These are phyloP conservation scores for Fimicolochytrium jonesii DNA, from an alignment of 192 early-diverging fungal species.

Conservation along the genomic window DNA sequence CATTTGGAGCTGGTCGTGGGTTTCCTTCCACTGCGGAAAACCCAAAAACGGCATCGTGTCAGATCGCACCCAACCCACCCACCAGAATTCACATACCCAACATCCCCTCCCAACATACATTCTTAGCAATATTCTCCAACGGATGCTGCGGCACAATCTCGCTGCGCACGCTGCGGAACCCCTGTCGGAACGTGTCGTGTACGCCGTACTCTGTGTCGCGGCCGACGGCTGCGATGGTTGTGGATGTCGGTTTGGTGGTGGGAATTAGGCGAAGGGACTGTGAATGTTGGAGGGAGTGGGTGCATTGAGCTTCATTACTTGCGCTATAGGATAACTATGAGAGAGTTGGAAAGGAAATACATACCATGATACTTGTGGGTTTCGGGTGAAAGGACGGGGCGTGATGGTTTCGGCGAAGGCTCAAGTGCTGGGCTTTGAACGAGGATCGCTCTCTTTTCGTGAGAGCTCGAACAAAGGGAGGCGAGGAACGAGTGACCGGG, in stretches of 20 bases:
- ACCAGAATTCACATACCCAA: neutral
- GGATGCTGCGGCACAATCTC: constrained; percentile 70
- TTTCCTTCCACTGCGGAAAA: constrained; percentile 71
- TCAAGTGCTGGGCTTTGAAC: too few relatives aligned
- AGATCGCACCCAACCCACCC: neutral
- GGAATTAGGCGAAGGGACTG: constrained; percentile 25
- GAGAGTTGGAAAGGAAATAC: too few relatives aligned
- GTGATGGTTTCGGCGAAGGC: too few relatives aligned
- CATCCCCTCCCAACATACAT: too few relatives aligned
- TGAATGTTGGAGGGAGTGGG: too few relatives aligned
- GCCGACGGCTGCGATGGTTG: constrained; percentile 19
- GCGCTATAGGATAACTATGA: too few relatives aligned
- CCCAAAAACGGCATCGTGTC: neutral
- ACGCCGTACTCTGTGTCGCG: constrained; percentile 62
- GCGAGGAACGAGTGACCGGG: too few relatives aligned
- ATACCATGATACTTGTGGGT: too few relatives aligned
- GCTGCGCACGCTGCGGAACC: constrained; percentile 56
- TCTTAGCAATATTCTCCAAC: constrained; percentile 71
- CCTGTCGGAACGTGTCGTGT: constrained; percentile 80
- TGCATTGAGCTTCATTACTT: too few relatives aligned
- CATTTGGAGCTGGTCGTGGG: constrained; percentile 76
- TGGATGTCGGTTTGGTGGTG: constrained; percentile 4
- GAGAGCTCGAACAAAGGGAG: too few relatives aligned
- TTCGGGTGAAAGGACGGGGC: too few relatives aligned
- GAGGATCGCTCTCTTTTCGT: too few relatives aligned